Conservation (phyloP, 805 yeast species). For the Metschnikowia proteae region DNA sequence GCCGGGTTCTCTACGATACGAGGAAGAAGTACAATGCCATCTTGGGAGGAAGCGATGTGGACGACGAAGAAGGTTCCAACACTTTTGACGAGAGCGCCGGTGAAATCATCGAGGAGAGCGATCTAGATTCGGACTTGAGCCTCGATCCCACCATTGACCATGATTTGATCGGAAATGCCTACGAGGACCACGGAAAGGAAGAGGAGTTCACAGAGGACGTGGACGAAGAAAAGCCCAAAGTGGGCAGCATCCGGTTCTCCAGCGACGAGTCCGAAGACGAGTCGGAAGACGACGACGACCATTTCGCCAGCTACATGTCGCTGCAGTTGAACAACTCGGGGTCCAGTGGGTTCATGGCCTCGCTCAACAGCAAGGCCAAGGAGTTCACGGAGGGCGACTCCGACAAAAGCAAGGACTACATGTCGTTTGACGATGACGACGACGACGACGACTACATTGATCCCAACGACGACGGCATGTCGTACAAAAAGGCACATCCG, state of each 20-base stretch:
- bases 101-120: slow-evolving; percentile 35
- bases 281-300: slow-evolving; percentile 46
- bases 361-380: slow-evolving; percentile 44
- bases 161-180: slow-evolving; percentile 27
- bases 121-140: slow-evolving; percentile 26
- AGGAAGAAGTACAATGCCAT: slow-evolving; percentile 93
- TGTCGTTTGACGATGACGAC: slow-evolving; percentile 26
- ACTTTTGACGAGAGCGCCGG: slow-evolving; percentile 32
- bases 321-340: slow-evolving; percentile 63
- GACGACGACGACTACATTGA: slow-evolving; percentile 69
- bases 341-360: slow-evolving; percentile 30
- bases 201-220: slow-evolving; percentile 19
- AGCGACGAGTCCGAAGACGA: slow-evolving; percentile 32
- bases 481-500: slow-evolving; percentile 63
- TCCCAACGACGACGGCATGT: slow-evolving; percentile 78
- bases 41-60: slow-evolving; percentile 66
- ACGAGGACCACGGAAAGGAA: slow-evolving; percentile 24
- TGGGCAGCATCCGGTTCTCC: slow-evolving; percentile 12
- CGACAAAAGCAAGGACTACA: slow-evolving; percentile 8
- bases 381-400: slow-evolving; percentile 16
- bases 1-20: slow-evolving; percentile 77
- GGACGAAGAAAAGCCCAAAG: slow-evolving; percentile 12
- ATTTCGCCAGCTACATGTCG: slow-evolving; percentile 70
- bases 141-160: slow-evolving; percentile 31
- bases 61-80: slow-evolving; percentile 29